phyloP scores from a whole-genome alignment of 1,284 basidiomycete genomes.

The Psilocybe mexicana region DNA sequence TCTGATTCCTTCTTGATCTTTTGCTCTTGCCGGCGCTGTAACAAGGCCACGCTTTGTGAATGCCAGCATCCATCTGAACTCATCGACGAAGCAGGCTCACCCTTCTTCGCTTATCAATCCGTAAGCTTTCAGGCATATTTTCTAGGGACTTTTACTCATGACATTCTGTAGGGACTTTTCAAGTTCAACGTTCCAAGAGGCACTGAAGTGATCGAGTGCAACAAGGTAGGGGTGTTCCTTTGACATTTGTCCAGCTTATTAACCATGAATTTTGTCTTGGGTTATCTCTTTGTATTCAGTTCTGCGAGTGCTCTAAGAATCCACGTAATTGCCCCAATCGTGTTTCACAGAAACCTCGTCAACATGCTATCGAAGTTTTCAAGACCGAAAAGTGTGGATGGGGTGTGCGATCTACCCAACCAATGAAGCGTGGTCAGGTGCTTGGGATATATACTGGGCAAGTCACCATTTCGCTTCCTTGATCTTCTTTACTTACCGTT shows the following conservation, averaged over 20 bases:
- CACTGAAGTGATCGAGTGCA: slow-evolving; percentile 61
- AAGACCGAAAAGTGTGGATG: slow-evolving; percentile 55
- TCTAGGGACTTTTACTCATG: not conserved
- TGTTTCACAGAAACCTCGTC: slow-evolving; percentile 51
- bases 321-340: slow-evolving; percentile 46
- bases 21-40: slow-evolving; percentile 32
- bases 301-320: slow-evolving; percentile 41
- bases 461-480: not conserved
- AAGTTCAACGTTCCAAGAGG: slow-evolving; percentile 44
- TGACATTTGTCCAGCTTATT: not conserved
- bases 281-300: slow-evolving; percentile 28
- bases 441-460: slow-evolving; percentile 67
- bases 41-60: slow-evolving; percentile 24
- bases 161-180: slow-evolving; percentile 45
- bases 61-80: slow-evolving; percentile 35
- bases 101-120: slow-evolving; percentile 43
- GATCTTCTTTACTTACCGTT: not conserved
- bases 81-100: slow-evolving; percentile 22
- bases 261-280: not conserved
- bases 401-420: slow-evolving; percentile 47
- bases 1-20: slow-evolving; percentile 27
- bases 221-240: slow-evolving; percentile 38
- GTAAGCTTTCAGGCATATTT: slow-evolving; percentile 18
- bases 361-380: slow-evolving; percentile 54
- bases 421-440: slow-evolving; percentile 52